phyloP scores from a whole-genome alignment of 345 rosid species.

The Eucalyptus cloeziana region DNA sequence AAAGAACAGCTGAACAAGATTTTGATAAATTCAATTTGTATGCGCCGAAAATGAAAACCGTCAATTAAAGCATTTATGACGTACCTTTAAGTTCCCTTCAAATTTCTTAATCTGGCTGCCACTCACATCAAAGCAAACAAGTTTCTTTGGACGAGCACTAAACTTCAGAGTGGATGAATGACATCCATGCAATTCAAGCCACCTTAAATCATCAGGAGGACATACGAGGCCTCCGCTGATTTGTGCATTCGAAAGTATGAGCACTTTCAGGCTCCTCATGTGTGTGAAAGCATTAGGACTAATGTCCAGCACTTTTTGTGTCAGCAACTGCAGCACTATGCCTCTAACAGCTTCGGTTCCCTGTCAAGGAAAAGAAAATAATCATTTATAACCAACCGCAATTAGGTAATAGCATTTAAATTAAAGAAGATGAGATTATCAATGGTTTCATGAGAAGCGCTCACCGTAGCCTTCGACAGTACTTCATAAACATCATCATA shows the following conservation, averaged over 20 bases:
- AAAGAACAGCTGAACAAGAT: background rate
- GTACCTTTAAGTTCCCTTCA: accelerated
- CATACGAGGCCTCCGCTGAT: accelerated
- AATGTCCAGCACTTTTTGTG: accelerated
- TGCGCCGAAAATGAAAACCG: accelerated
- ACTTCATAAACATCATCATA: no score
- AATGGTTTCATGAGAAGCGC: accelerated
- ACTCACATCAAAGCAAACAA: background rate
- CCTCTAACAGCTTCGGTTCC: no score
- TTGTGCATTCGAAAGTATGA: no score
- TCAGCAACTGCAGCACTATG: accelerated
- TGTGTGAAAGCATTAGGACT: accelerated
- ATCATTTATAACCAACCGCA: accelerated
- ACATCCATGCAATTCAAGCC: background rate
- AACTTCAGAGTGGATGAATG: background rate
- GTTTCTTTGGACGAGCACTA: background rate
- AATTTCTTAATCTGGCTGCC: no score
- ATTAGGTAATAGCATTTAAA: accelerated
- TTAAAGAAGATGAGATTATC: no score
- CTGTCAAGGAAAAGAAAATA: no score
- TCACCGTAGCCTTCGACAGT: accelerated
- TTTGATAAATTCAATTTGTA: background rate
- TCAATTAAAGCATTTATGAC: background rate
- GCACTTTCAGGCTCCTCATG: no score
- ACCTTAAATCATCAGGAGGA: background rate